Base-by-base conservation (phyloP, 2,329 filamentous ascomycete genomes). In the Cordyceps cicadae region DNA sequence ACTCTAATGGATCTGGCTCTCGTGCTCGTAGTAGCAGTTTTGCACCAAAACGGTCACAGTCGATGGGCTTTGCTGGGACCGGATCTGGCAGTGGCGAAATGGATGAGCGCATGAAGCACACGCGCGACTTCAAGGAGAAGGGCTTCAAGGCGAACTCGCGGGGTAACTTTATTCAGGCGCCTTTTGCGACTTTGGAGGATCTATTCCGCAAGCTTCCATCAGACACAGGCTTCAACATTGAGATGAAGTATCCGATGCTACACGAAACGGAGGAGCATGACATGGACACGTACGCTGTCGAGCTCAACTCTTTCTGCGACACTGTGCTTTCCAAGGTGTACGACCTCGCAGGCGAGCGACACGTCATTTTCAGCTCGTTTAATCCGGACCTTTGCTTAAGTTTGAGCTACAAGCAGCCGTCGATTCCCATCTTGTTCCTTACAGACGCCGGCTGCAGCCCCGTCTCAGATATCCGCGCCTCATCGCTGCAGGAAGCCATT, bases 181-280 rank as follows among this genome's bases (percentile, higher is more conserved):
- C 93, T 0, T 99, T 99, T 75, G 92, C 93, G 8, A 99, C 94
- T 0, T 80, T 99, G 5, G 92, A 97, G 72, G 91, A 97, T 64
- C 86, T 97, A 71, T 97, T 99, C 76, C 83, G 84, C 68, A 87
- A 92, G 70, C 77, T 99, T 0, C 91, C 92, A 0, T 83, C 88
- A 64, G 81, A 84, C 15, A 89, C 96, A 24, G 92, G 94, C 15
- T 99, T 99, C 81, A 97, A 99, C 74, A 96, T 99, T 67, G 94
- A 99, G 77, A 89, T 99, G 83, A 97, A 99, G 76, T 99, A 99
- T 71, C 94, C 94, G 5, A 97, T 97, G 92, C 84, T 99, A 48
- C 88, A 93, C 71, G 95, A 99, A 78, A 90, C 86, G 62, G 91
- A 97, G 73, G 90, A 95, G 72, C 89, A 97, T 66, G 91, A 96